phyloP scores from a whole-genome alignment of 495 filamentous ascomycete genomes.

The Lasiosphaeris hirsuta region DNA sequence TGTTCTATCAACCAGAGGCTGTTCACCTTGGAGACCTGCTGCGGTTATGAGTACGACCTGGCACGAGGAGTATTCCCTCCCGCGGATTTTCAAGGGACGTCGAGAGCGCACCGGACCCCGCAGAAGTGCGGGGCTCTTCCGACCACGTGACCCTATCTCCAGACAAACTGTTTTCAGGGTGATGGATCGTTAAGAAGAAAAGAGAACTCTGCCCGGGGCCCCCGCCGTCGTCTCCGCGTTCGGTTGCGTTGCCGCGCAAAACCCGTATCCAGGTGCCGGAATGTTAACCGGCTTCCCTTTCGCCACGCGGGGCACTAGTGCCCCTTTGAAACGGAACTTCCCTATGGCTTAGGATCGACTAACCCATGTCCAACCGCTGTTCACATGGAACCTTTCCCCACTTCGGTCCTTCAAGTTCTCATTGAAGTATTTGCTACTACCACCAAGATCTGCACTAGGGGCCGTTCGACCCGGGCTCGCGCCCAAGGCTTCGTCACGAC shows the following conservation, averaged over 20 bases:
- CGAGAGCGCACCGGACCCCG: conserved; percentile 61
- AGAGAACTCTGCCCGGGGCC: conserved; percentile 65
- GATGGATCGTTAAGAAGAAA: conserved; percentile 62
- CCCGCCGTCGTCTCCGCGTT: conserved; percentile 60
- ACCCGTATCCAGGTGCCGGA: conserved; percentile 65
- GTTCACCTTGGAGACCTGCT: conserved; percentile 71
- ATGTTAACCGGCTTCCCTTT: conserved; percentile 72
- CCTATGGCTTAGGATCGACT: conserved; percentile 65
- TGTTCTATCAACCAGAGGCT: conserved; percentile 73
- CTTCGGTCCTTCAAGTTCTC: conserved; percentile 71
- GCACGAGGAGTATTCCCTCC: conserved; percentile 65
- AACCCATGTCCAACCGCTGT: conserved; percentile 67
- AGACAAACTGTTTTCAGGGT: conserved; percentile 58
- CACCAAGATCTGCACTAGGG: conserved; percentile 71
- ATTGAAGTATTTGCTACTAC: conserved; percentile 76
- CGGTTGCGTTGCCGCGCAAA: conserved; percentile 63
- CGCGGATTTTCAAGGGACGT: conserved; percentile 48
- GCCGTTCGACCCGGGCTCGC: conserved; percentile 64
- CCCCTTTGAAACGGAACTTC: conserved; percentile 62
- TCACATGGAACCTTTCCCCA: conserved; percentile 68
- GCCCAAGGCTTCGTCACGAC: conserved; percentile 57
- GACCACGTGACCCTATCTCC: conserved; percentile 57
- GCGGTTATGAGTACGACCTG: conserved; percentile 66
- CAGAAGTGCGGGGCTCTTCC: conserved; percentile 63
- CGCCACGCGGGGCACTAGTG: conserved; percentile 55